Evolutionary conservation across 208 protist species (phyloP).

Genomic region (Phytomonas sp.): DNA sequence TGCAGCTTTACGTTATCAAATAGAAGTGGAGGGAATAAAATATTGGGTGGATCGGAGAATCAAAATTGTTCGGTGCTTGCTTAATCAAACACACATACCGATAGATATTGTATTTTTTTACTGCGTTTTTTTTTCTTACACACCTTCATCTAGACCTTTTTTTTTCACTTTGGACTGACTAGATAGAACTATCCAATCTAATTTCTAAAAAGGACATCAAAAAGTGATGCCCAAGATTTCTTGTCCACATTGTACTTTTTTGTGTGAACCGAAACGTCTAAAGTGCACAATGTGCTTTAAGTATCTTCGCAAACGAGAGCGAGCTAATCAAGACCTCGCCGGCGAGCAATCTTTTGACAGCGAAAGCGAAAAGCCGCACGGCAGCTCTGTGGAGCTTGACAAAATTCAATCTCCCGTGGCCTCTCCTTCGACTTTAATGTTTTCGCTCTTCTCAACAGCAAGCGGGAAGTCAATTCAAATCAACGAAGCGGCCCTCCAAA

Average conservation of each 20-base stretch:
- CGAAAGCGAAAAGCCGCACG: not conserved
- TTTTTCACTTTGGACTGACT: not conserved
- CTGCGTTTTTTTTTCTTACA: not conserved
- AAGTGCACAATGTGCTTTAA: conserved; percentile 53
- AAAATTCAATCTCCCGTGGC: not conserved
- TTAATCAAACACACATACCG: not conserved
- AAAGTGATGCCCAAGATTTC: conserved; percentile 18
- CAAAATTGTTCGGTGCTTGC: not conserved
- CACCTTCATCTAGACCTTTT: not conserved
- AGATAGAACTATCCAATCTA: not conserved
- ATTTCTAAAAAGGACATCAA: not conserved
- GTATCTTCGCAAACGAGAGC: conserved; percentile 29
- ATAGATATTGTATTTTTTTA: not conserved
- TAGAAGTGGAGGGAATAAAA: not conserved
- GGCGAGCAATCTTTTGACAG: not conserved
- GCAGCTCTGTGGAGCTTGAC: not conserved
- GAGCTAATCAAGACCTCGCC: not conserved
- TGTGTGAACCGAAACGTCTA: conserved; percentile 29
- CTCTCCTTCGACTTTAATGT: not conserved
- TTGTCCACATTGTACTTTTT: conserved; percentile 62
- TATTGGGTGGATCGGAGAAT: not conserved
- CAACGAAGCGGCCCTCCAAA: conserved; percentile 15
- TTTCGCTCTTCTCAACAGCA: conserved; percentile 38
- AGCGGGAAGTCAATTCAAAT: conserved; percentile 27
- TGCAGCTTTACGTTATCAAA: not conserved